phyloP scores from a whole-genome alignment of 148 eudicot genomes.

The Vaccinium vitisidaea region DNA sequence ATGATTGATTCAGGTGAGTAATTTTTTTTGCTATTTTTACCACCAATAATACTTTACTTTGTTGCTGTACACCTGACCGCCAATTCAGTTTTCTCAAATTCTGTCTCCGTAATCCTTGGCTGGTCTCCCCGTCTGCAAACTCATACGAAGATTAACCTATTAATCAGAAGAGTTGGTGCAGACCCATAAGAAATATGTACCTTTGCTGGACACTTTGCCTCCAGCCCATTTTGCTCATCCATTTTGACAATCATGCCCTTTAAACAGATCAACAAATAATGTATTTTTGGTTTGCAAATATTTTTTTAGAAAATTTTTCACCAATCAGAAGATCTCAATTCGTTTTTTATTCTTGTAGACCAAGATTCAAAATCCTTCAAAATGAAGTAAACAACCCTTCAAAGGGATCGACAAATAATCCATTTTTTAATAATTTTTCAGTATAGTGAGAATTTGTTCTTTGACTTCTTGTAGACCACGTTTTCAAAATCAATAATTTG shows the following conservation, averaged over 20 bases:
- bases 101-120: not conserved
- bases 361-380: not conserved
- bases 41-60: not conserved
- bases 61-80: not conserved
- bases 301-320: not conserved
- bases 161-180: not conserved
- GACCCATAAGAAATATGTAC: not conserved
- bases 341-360: not conserved
- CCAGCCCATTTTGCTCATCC: not conserved
- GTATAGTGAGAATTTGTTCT: not conserved
- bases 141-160: not conserved
- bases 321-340: not conserved
- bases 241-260: not conserved
- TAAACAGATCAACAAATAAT: not conserved
- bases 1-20: conserved; percentile 9
- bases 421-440: not conserved
- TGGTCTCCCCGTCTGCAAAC: not conserved
- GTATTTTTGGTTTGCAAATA: not conserved
- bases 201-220: not conserved
- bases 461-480: no score
- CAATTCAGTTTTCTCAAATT: not conserved
- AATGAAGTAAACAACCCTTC: not conserved
- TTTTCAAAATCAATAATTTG: not conserved
- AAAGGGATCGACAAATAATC: not conserved
- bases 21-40: not conserved